Evolutionary conservation across 2,329 filamentous ascomycete genomes (phyloP).

Genomic region (Stachybotrys elegans): DNA sequence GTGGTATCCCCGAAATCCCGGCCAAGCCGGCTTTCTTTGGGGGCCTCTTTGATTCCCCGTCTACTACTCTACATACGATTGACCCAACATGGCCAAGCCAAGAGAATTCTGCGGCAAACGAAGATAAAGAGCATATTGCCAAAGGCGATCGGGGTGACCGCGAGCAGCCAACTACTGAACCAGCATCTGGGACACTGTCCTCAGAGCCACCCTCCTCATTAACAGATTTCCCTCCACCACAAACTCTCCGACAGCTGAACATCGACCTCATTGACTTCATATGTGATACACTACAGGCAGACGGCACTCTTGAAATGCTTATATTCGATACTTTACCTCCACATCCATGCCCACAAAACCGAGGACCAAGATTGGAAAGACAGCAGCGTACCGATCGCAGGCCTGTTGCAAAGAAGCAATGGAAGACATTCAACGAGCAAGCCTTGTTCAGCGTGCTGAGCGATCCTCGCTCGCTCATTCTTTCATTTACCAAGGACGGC

Average conservation of each 20-base stretch:
- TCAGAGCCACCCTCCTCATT: too few species aligned
- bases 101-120: neutral
- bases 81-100: neutral
- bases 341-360: neutral
- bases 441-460: conserved; percentile 60
- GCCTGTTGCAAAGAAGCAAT: conserved; percentile 35
- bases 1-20: conserved; percentile 28
- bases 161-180: neutral
- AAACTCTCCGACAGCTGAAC: conserved; percentile 50
- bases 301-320: conserved; percentile 46
- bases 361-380: conserved; percentile 10
- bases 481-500: conserved; percentile 51
- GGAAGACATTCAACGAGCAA: conserved; percentile 59
- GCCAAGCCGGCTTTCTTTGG: too few species aligned
- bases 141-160: neutral
- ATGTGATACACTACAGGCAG: conserved; percentile 54
- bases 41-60: too few species aligned
- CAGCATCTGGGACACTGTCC: neutral
- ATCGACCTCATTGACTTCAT: conserved; percentile 55
- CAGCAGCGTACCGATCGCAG: too few species aligned
- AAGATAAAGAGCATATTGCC: neutral
- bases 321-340: conserved; percentile 15
- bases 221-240: conserved; percentile 40
- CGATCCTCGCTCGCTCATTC: conserved; percentile 47
- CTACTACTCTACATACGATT: too few species aligned